Evolutionary conservation across 352 stramenopile genomes (phyloP), one percentile per base, ranked within the genome.

Genomic region (Phytophthora idaei): DNA sequence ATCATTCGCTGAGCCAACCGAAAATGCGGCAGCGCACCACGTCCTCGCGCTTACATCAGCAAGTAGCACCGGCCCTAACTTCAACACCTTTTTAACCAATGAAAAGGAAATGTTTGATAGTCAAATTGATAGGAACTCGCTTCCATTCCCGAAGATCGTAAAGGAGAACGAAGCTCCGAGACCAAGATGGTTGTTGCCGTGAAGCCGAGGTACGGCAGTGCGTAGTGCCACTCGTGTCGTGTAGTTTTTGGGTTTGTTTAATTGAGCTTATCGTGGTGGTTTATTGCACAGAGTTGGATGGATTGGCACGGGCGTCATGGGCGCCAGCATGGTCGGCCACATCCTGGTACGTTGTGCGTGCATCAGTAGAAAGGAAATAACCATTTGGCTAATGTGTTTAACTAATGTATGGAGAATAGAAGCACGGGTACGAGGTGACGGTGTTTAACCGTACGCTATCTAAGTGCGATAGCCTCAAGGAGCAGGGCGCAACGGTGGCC

Each of bases 241-340:
- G 34, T 17, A 44, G 57, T 37, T 29, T 21, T 46, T 37, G 36
- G 21, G 2, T 9, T 31, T 42, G 5, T 9, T 9, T 21, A 21
- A 21, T 21, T 54, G 39, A 39, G 10, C 17, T 17, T 55, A 17
- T n/a, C 11, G 14, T 21, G 11, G 39, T 45, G 39, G 5, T n/a
- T 58, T 27, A 21, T 21, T 68, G 34, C 29, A 21, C 44, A 89
- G 86, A 61, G 84, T 96, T 39, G 90, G 90, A 53, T 97, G 89
- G 87, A 84, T 97, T 53, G 90, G 89, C 51, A 87, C 77, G 4
- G 89, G 89, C 9, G 92, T 97, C 62, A 97, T 97, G 90, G 90
- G 90, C 25, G 83, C 75, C 60, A 94, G 84, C 73, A 97, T 97
- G 90, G 92, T 85, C 49, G 65, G 79, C 47, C 90, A 97, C 65